Evolutionary conservation across 352 stramenopile genomes (phyloP).

Genomic region (Phytophthora foliorum): DNA sequence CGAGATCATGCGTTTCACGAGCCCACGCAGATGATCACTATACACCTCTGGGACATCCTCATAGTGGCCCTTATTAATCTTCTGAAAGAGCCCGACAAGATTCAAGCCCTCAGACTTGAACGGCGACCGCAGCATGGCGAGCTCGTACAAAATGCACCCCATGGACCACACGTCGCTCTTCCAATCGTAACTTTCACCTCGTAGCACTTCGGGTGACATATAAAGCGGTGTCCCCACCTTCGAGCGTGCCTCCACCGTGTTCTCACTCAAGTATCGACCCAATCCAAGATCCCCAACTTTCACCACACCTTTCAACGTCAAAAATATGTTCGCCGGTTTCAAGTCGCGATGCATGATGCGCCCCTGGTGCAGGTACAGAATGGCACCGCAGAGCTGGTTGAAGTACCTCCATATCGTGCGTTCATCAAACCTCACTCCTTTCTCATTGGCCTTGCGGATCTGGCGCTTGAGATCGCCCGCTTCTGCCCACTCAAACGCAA

Average conservation of each 20-base stretch:
- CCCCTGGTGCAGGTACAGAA: constrained; percentile 89
- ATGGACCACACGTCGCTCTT: constrained; percentile 97
- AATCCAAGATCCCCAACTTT: constrained; percentile 92
- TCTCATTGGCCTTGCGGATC: constrained; percentile 92
- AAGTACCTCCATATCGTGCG: constrained; percentile 96
- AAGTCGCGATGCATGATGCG: constrained; percentile 96
- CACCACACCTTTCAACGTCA: constrained; percentile 90
- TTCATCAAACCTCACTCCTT: constrained; percentile 89
- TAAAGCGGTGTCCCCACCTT: constrained; percentile 96
- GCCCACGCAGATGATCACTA: constrained; percentile 60
- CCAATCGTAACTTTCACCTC: constrained; percentile 94
- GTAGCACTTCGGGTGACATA: constrained; percentile 95
- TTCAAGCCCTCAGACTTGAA: constrained; percentile 95
- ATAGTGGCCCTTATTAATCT: constrained; percentile 91
- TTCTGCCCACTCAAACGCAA: constrained; percentile 95
- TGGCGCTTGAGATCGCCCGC: constrained; percentile 95
- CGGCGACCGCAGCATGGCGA: constrained; percentile 94
- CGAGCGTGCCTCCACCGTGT: constrained; percentile 86
- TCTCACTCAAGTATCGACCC: constrained; percentile 79
- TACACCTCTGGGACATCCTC: constrained; percentile 70
- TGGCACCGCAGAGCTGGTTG: constrained; percentile 85
- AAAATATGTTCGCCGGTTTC: constrained; percentile 96
- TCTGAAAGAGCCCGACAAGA: constrained; percentile 93
- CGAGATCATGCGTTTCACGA: constrained; percentile 83
- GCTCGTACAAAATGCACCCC: constrained; percentile 96